Percentiles rank a stretch among this genome's conserved stretches.
phyloP scores from a whole-genome alignment of 2,329 filamentous ascomycete species.

The Aquanectria penicillioides region DNA sequence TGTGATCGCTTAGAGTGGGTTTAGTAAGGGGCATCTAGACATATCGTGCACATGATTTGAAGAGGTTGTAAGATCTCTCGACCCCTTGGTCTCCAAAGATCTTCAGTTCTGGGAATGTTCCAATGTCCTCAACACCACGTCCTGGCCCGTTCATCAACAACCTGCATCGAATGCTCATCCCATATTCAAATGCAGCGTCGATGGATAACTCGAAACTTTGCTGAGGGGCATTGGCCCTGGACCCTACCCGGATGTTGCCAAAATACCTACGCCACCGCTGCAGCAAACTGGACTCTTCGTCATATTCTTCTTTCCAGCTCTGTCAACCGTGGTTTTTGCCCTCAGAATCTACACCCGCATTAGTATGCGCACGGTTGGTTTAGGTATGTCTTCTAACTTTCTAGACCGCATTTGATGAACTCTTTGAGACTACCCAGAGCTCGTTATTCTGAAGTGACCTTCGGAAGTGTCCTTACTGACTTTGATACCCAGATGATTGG shows the following conservation, averaged over 20 bases:
- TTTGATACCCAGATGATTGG: constrained; percentile 25
- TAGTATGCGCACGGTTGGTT: too few species aligned
- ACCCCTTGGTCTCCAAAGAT: not conserved
- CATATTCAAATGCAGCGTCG: not conserved
- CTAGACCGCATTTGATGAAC: too few species aligned
- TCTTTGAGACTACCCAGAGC: too few species aligned
- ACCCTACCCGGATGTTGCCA: constrained; percentile 8
- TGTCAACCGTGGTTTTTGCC: constrained; percentile 12
- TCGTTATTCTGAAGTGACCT: too few species aligned
- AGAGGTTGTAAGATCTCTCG: not conserved
- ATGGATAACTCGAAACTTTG: constrained; percentile 9
- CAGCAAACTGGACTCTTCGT: constrained; percentile 14
- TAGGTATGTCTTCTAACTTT: too few species aligned
- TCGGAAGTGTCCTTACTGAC: too few species aligned
- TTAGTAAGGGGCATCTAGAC: not conserved
- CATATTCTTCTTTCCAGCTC: constrained; percentile 21
- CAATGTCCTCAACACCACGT: not conserved
- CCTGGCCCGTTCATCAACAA: not conserved
- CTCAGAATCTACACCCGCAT: constrained; percentile 22
- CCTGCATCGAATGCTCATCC: not conserved
- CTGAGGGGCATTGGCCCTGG: constrained; percentile 3
- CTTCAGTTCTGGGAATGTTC: not conserved
- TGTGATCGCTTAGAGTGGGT: not conserved
- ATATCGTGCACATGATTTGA: constrained; percentile 1
- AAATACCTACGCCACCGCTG: constrained; percentile 13